Evolutionary conservation across 208 protist species (phyloP).

Genomic region (Trichomonas vaginalis): DNA sequence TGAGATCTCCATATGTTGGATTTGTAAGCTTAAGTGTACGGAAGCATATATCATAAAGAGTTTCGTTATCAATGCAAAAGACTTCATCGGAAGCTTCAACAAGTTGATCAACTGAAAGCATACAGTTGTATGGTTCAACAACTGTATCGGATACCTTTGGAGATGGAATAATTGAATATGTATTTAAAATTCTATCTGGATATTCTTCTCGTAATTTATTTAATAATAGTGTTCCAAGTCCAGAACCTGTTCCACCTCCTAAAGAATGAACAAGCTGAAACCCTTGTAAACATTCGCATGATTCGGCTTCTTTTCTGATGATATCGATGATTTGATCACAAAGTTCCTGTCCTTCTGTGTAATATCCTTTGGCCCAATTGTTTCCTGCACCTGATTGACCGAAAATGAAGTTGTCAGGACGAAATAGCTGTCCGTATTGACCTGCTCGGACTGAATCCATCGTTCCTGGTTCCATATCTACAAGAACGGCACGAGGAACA

Average conservation of each 20-base stretch:
- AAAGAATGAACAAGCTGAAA: conserved; percentile 59
- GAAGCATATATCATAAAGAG: conserved; percentile 94
- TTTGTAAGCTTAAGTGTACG: conserved; percentile 79
- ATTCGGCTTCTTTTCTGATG: conserved; percentile 56
- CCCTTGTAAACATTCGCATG: conserved; percentile 56
- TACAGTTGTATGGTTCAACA: conserved; percentile 53
- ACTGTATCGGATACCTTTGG: conserved; percentile 77
- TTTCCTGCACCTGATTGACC: conserved; percentile 50
- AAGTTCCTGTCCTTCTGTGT: conserved; percentile 54
- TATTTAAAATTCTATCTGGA: conserved; percentile 90
- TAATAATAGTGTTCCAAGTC: conserved; percentile 54
- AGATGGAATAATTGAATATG: conserved; percentile 88
- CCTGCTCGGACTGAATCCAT: conserved; percentile 54
- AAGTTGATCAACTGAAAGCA: conserved; percentile 50
- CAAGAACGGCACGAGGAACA: background rate
- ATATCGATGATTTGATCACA: conserved; percentile 51
- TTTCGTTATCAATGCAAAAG: conserved; percentile 93
- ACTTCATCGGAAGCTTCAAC: conserved; percentile 72
- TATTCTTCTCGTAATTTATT: conserved; percentile 53
- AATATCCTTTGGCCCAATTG: conserved; percentile 64
- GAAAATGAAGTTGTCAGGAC: conserved; percentile 54
- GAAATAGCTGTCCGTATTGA: conserved; percentile 51
- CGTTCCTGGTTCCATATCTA: conserved; percentile 53
- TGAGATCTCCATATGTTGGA: conserved; percentile 83
- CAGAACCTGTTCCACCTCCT: conserved; percentile 57